Conservation (phyloP, 2,329 filamentous ascomycete species). For the Amesomyces nigricolor region DNA sequence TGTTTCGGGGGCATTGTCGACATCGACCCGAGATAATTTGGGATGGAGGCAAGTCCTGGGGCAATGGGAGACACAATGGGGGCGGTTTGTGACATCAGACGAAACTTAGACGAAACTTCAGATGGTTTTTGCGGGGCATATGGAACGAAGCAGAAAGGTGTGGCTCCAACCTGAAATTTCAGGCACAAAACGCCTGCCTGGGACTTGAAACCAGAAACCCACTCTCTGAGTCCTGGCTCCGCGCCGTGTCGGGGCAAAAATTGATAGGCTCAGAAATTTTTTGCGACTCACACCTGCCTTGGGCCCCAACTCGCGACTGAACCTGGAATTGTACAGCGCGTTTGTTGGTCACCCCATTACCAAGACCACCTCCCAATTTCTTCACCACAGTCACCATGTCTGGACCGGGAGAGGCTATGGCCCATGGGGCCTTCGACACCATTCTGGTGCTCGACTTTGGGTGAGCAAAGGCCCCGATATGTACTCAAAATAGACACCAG, state of each 20-base stretch:
- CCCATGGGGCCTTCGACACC: slow-evolving; percentile 23
- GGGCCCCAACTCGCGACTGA: slow-evolving; percentile 7
- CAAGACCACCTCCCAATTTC: background rate
- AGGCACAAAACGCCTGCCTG: slow-evolving; percentile 1
- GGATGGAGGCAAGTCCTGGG: too few relatives aligned
- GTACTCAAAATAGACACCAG: background rate
- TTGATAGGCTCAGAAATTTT: slow-evolving; percentile 20
- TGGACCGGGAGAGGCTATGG: slow-evolving; percentile 21
- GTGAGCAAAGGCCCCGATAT: slow-evolving; percentile 13
- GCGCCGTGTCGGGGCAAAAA: background rate
- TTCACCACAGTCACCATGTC: slow-evolving; percentile 12
- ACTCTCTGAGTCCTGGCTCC: slow-evolving; percentile 12
- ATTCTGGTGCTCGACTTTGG: slow-evolving; percentile 24
- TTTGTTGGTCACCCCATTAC: slow-evolving; percentile 8
- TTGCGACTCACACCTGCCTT: slow-evolving; percentile 11
- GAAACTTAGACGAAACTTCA: background rate
- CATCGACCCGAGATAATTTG: too few relatives aligned
- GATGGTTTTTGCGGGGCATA: background rate
- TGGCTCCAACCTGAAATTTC: slow-evolving; percentile 10
- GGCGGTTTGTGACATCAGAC: background rate
- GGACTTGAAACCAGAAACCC: background rate
- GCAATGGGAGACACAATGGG: too few relatives aligned
- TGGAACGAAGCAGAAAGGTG: background rate
- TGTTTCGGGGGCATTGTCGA: too few relatives aligned
- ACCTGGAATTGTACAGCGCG: background rate